A percentile compares a stretch with the other conserved stretches of the same genome.
Evolutionary conservation across 257 asterid species (phyloP).

Genomic region (Solanum etuberosum): DNA sequence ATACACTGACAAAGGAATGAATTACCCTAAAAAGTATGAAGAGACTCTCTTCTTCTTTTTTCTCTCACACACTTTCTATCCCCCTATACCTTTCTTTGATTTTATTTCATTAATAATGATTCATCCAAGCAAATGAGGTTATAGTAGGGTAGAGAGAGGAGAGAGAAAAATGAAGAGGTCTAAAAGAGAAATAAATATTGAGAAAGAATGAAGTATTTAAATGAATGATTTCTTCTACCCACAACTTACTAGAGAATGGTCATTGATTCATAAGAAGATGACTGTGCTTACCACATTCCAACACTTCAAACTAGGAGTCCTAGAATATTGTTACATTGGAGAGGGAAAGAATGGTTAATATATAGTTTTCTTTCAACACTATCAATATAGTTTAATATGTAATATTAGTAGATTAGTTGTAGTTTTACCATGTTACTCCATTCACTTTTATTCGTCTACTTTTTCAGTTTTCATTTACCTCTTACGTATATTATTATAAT

Average conservation of each 20-base stretch:
- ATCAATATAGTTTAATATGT: neutral
- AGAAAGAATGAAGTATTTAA: constrained; percentile 22
- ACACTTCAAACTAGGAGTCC: neutral
- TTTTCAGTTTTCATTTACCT: no score
- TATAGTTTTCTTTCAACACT: neutral
- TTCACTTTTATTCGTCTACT: neutral
- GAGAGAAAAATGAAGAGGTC: constrained; percentile 7
- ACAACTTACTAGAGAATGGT: constrained; percentile 11
- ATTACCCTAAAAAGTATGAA: constrained; percentile 21
- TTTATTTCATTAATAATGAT: neutral
- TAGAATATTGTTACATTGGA: neutral
- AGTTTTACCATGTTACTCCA: neutral
- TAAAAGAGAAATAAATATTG: constrained; percentile 10
- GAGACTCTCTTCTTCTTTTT: neutral
- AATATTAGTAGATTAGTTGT: neutral
- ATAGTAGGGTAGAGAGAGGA: neutral
- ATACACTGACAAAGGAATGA: constrained; percentile 12
- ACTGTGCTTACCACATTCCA: constrained; percentile 25
- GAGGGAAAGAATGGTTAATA: neutral
- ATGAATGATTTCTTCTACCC: constrained; percentile 3
- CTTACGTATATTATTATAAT: no score
- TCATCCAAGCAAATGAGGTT: neutral
- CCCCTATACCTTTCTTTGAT: constrained; percentile 2
- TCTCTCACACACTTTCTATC: constrained; percentile 1
- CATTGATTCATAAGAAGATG: constrained; percentile 4